Percentiles rank a stretch among this genome's conserved stretches.
phyloP scores from a whole-genome alignment of 2,329 filamentous ascomycete species.

The Hymenoscyphus fraxineus region DNA sequence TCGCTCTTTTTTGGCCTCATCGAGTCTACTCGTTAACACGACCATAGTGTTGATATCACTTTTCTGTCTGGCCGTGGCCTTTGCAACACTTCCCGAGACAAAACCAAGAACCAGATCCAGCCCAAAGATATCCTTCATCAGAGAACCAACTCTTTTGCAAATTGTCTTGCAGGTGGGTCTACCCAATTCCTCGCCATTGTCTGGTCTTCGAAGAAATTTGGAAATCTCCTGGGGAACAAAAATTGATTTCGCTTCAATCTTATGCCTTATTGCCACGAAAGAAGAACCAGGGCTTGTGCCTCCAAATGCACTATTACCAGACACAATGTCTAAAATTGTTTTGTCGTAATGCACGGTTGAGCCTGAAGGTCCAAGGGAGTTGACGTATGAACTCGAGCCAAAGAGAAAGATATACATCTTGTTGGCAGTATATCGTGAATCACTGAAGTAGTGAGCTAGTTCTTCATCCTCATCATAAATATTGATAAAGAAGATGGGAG shows the following conservation, averaged over 20 bases:
- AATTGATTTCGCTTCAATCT: background rate
- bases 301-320: background rate
- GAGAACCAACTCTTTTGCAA: background rate
- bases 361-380: background rate
- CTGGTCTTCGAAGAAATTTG: background rate
- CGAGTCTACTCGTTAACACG: background rate
- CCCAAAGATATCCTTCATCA: background rate
- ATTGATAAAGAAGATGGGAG: conserved; percentile 4
- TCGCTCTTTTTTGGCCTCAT: background rate
- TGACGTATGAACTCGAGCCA: background rate
- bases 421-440: background rate
- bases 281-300: background rate
- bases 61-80: background rate
- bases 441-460: background rate
- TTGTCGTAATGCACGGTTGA: background rate
- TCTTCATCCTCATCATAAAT: background rate
- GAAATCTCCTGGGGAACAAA: background rate
- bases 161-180: background rate
- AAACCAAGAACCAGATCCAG: background rate
- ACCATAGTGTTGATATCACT: conserved; percentile 4
- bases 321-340: background rate
- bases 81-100: conserved; percentile 1
- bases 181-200: background rate
- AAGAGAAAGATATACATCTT: conserved; percentile 5
- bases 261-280: background rate